A percentile compares a stretch with the other conserved stretches of the same genome.
These are phyloP conservation scores for Calonectria pteridis DNA, from an alignment of 2,329 filamentous ascomycete genomes.

Conservation along the genomic window DNA sequence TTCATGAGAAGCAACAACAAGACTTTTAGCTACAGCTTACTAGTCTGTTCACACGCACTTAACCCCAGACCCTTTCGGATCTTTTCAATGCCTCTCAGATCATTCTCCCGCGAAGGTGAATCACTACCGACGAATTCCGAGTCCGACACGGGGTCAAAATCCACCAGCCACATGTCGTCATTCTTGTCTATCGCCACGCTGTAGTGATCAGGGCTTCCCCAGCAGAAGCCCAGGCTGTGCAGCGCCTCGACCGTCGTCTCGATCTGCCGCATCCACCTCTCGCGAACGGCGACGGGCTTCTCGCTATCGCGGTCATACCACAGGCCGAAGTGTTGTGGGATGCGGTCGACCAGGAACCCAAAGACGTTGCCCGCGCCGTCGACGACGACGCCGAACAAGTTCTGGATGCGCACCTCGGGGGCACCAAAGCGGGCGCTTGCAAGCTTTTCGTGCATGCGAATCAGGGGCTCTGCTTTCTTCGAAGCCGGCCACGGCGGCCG, in stretches of 20 bases:
- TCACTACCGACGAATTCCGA: neutral
- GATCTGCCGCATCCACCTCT: conserved; percentile 5
- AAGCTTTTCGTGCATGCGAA: neutral
- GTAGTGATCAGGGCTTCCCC: neutral
- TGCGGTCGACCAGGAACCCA: neutral
- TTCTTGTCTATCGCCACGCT: neutral
- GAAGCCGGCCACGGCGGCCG: neutral
- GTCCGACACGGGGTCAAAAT: neutral
- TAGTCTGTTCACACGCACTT: neutral
- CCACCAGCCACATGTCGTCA: neutral
- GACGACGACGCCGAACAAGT: neutral
- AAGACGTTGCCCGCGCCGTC: neutral
- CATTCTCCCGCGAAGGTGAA: neutral
- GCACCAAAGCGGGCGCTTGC: neutral
- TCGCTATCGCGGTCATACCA: no score
- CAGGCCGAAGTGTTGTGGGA: no score
- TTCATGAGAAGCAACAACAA: neutral
- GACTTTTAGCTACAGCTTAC: neutral
- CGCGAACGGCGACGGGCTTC: neutral
- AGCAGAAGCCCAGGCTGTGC: neutral
- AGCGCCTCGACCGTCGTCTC: neutral
- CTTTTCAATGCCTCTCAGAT: neutral
- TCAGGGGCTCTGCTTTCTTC: neutral
- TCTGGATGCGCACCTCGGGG: neutral
- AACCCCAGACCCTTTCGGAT: neutral